Base-by-base conservation (phyloP, 192 early-diverging fungal genomes). In the Coemansia sp. region DNA sequence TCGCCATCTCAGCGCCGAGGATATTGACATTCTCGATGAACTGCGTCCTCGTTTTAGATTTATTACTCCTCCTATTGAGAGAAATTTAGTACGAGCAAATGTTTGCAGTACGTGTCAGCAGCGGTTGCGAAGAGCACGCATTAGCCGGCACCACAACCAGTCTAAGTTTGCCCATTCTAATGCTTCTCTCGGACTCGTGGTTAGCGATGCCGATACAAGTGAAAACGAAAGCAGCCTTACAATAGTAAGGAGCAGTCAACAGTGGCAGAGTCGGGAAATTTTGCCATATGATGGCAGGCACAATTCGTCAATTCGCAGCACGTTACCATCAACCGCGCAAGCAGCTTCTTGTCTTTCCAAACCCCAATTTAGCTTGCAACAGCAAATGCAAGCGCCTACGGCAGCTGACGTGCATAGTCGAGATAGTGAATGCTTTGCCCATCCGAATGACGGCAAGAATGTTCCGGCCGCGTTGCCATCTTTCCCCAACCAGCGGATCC, bases 21-120 rank as follows among this genome's bases (percentile, higher is more conserved):
- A 80, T 19, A 65, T 80, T 59, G 71, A 67, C 24, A 80, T 70
- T 48, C 57, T 80, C 11, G 29, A 51, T 20, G 71, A 67, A 37
- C 39, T 80, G 47, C 68, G 72, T 7, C 65, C 72, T 19, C 59
- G 58, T 16, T 80, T 80, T 22, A 67, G 63, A 12, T 71, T 80
- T 56, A 38, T 54, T 14, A 80, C 77, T 0, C 71, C 59, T 0
- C 77, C 71, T 26, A 67, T 80, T 29, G 77, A 80, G 37, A 50
- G 77, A 20, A 61, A 47, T 37, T 55, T 80, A 32, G 71, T 71
- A 12, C 72, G 77, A 8, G 77, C 77, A 20, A 80, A 80, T 59
- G 71, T 80, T 18, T 80, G 77, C 65, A 80, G 78, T 49, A 80
- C 78, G 29, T 80, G 78, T 13, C 78, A 80, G 62, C 78, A 80